Percentiles rank a stretch among this genome's conserved stretches.
phyloP scores from a whole-genome alignment of 1,139 yeast genomes.

The Protomyces pachydermus region DNA sequence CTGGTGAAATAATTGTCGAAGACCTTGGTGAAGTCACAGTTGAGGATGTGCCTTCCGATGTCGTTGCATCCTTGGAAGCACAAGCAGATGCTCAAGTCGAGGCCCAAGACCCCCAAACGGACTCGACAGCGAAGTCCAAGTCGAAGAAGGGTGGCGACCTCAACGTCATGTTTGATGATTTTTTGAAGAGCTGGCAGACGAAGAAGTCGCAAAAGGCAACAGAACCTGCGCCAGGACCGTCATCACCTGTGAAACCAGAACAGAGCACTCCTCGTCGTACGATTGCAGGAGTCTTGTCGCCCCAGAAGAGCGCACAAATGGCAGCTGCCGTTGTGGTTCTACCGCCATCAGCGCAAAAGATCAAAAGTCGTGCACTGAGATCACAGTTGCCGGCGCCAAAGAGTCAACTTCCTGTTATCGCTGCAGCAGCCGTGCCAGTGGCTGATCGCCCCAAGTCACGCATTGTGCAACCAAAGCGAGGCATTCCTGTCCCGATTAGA shows the following conservation, averaged over 20 bases:
- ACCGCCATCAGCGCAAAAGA: constrained; percentile 18
- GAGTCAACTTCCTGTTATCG: background rate
- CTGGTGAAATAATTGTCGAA: background rate
- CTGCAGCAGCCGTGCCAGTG: background rate
- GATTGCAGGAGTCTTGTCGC: constrained; percentile 4
- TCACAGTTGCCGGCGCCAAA: constrained; percentile 11
- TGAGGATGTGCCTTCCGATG: background rate
- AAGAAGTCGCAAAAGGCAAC: constrained; percentile 16
- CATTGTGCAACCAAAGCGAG: background rate
- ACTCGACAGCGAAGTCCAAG: no score
- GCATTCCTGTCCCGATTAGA: background rate
- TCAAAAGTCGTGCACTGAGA: background rate
- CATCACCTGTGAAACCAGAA: background rate
- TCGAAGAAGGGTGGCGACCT: background rate
- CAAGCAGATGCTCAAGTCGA: background rate
- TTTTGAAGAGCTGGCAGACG: constrained; percentile 17
- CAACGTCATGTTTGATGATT: constrained; percentile 4
- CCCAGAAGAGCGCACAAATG: constrained; percentile 1
- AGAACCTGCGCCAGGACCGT: background rate
- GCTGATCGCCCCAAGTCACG: background rate
- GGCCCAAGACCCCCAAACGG: background rate
- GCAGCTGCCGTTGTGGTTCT: background rate
- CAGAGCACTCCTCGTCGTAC: constrained; percentile 4
- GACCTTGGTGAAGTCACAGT: background rate
- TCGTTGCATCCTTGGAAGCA: background rate